Percentiles rank a stretch among this genome's conserved stretches.
These are phyloP conservation scores for Saccharomycopsis sp. DNA, from an alignment of 805 yeast genomes.

Conservation along the genomic window DNA sequence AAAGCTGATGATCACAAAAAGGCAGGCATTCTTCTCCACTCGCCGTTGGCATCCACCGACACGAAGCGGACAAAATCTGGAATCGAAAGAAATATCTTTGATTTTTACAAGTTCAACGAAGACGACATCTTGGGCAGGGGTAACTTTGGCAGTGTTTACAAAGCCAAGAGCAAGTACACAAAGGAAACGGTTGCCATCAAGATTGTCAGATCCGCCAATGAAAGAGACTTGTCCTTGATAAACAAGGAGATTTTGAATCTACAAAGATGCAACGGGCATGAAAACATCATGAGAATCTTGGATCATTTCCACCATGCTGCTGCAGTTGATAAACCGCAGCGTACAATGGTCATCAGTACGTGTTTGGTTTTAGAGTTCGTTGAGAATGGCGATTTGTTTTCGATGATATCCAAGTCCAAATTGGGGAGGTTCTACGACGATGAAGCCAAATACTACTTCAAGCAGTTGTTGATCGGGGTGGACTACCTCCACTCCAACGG, in stretches of 20 bases:
- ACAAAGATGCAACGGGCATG: conserved; percentile 11
- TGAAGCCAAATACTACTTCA: conserved; percentile 11
- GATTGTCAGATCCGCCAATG: neutral
- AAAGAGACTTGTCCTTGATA: neutral
- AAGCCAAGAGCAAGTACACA: neutral
- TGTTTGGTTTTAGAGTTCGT: conserved; percentile 14
- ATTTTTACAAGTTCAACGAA: conserved; percentile 6
- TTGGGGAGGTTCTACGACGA: conserved; percentile 1
- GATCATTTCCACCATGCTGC: conserved; percentile 8
- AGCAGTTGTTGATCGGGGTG: conserved; percentile 21
- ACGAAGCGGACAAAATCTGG: too few relatives aligned
- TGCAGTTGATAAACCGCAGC: neutral
- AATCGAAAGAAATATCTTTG: conserved; percentile 10
- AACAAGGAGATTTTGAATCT: conserved; percentile 11
- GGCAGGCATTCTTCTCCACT: too few relatives aligned
- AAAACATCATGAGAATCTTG: conserved; percentile 12
- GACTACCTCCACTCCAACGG: conserved; percentile 32
- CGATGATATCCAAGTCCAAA: neutral
- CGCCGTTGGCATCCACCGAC: too few relatives aligned
- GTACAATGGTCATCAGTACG: neutral
- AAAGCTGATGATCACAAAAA: too few relatives aligned
- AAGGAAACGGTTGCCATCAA: conserved; percentile 10
- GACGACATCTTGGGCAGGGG: conserved; percentile 9
- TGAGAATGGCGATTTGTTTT: conserved; percentile 12
- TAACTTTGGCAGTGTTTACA: conserved; percentile 12